Conservation (phyloP, 306 rosid genomes). For the Canavalia gladiata region DNA sequence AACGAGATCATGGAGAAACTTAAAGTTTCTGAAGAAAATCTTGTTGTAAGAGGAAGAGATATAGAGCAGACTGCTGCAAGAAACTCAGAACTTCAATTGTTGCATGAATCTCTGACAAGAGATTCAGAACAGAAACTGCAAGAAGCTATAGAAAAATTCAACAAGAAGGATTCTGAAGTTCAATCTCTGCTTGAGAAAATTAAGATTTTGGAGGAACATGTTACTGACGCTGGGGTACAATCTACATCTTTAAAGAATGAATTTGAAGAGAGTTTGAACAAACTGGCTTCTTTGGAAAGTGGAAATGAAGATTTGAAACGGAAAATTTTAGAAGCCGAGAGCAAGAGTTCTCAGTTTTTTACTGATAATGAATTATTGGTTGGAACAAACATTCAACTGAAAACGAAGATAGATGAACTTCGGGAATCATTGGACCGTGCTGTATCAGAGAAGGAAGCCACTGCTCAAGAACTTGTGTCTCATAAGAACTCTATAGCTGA, state of each 20-base stretch:
- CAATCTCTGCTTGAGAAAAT: conserved; percentile 77
- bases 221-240: conserved; percentile 57
- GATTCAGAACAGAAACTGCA: conserved; percentile 81
- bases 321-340: conserved; percentile 65
- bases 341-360: conserved; percentile 67
- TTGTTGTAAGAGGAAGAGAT: conserved; percentile 60
- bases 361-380: conserved; percentile 82
- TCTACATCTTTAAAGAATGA: conserved; percentile 63
- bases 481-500: conserved; percentile 73
- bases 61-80: conserved; percentile 63
- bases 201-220: conserved; percentile 67
- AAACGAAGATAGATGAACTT: conserved; percentile 82
- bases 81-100: conserved; percentile 70
- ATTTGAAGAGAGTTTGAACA: conserved; percentile 64
- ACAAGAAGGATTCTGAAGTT: conserved; percentile 73
- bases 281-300: conserved; percentile 64
- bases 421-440: conserved; percentile 68
- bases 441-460: conserved; percentile 72
- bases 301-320: conserved; percentile 73
- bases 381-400: conserved; percentile 80
- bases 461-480: conserved; percentile 66
- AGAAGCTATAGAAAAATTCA: conserved; percentile 67
- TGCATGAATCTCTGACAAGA: conserved; percentile 71
- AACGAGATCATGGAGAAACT: conserved; percentile 68
- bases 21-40: conserved; percentile 73